phyloP scores from a whole-genome alignment of 148 eudicot genomes.

The Heliamphora exappendiculata region DNA sequence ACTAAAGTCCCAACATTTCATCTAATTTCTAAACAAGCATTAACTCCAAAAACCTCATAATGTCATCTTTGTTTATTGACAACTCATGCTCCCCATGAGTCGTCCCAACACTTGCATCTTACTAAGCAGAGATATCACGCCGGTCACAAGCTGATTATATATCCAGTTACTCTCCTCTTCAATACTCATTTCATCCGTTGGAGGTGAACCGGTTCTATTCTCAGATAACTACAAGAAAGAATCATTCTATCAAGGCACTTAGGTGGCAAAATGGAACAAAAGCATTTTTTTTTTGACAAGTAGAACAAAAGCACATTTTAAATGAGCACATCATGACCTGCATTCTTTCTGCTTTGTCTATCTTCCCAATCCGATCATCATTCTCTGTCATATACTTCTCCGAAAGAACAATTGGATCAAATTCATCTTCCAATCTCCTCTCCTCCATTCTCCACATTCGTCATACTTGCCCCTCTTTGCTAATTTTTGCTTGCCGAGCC shows the following conservation, averaged over 20 bases:
- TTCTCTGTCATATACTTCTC: slow-evolving; percentile 73
- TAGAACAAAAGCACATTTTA: too few relatives aligned
- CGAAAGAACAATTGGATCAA: slow-evolving; percentile 63
- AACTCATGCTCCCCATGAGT: too few relatives aligned
- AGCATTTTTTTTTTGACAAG: too few relatives aligned
- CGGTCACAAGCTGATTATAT: slow-evolving; percentile 51
- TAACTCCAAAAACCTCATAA: slow-evolving; percentile 62
- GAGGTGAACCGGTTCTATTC: slow-evolving; percentile 69
- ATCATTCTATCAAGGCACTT: background rate
- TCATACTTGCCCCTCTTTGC: slow-evolving; percentile 39
- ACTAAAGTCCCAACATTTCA: slow-evolving; percentile 29
- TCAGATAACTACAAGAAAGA: slow-evolving; percentile 44
- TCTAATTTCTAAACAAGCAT: slow-evolving; percentile 71
- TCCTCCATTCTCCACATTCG: slow-evolving; percentile 43
- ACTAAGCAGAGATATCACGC: slow-evolving; percentile 38
- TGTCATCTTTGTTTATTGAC: too few relatives aligned
- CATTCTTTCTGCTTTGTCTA: slow-evolving; percentile 80
- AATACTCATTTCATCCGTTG: slow-evolving; percentile 47
- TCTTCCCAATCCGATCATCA: slow-evolving; percentile 60
- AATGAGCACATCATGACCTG: slow-evolving; percentile 37
- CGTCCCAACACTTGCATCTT: too few relatives aligned
- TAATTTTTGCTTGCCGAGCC: slow-evolving; percentile 36
- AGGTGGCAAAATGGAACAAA: background rate
- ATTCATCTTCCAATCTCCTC: slow-evolving; percentile 68
- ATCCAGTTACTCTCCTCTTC: slow-evolving; percentile 85